Evolutionary conservation across 768 basidiomycete genomes (phyloP), one percentile per base, ranked within the genome.

Genomic region (Termitomyces titanicus): DNA sequence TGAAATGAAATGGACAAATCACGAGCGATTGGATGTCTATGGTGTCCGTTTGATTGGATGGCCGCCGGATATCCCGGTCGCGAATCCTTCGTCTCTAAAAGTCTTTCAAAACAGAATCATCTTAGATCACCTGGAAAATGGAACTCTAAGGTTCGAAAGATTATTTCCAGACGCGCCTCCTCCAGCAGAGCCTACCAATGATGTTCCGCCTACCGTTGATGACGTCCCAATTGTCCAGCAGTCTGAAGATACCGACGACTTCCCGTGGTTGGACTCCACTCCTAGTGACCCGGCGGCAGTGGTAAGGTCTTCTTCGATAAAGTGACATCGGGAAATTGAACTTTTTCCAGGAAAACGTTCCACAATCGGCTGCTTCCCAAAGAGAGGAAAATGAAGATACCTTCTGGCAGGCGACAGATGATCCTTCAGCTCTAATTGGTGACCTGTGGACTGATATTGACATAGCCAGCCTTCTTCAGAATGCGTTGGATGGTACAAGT

Each of bases 1-100:
- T 20, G 86, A 88, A 61, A 88, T 88, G 86, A 87, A 83, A 65
- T 88, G 86, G 86, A 82, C 83, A 9, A 86, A 85, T 63, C 85
- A 79, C 47, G 78, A 81, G 24, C 74, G 80, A 42, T 65, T 88
- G 48, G 71, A 75, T 59, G 61, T 71, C 6, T 87, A 85, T 59
- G 82, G 82, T 10, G 81, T 88, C 31, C 77, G 73, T 51, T 66
- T 88, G 43, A 72, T 81, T 13, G 86, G 86, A 39, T 88, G 86
- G 86, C 86, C 86, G 10, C 56, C 74, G 22, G 70, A 70, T 29
- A 75, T 88, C 22, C 85, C 85, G 7, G 66, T 71, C 22, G 79
- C 80, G 59, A 88, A 87, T 60, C 86, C 86, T 6, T 87, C 85
- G 27, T 69, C 76, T 10, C 65, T 88, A 51, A 82, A 81, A 59